Evolutionary conservation across 495 filamentous ascomycete genomes (phyloP).

Genomic region (Choiromyces venosus): DNA sequence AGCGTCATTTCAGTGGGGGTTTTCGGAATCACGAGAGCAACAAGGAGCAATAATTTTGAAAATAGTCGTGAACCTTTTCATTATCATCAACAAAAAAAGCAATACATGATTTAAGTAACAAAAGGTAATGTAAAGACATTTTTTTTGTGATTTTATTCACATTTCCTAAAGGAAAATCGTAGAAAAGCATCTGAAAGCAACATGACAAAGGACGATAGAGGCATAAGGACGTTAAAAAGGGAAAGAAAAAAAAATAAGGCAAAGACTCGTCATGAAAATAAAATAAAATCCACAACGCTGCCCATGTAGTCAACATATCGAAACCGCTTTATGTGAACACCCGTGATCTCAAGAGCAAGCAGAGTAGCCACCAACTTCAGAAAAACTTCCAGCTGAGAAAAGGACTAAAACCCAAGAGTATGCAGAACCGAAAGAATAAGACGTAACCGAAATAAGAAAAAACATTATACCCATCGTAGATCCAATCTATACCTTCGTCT

Average conservation of each 20-base stretch:
- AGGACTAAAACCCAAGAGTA: not conserved
- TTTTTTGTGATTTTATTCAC: constrained; percentile 4
- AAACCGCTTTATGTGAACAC: not conserved
- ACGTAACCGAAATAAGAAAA: not conserved
- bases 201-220: not conserved
- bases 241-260: not conserved
- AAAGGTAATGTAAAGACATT: not conserved
- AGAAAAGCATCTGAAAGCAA: not conserved
- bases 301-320: constrained; percentile 3
- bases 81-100: constrained; percentile 5
- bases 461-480: constrained; percentile 3
- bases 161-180: not conserved
- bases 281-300: constrained; percentile 1
- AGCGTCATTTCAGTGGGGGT: not conserved
- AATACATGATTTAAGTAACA: constrained; percentile 1
- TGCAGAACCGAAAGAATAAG: not conserved
- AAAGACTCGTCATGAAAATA: not conserved
- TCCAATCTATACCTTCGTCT: not conserved
- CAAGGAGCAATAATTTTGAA: not conserved
- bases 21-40: not conserved
- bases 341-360: not conserved
- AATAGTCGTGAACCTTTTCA: not conserved
- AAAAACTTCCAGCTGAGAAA: not conserved
- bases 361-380: not conserved
- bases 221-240: not conserved